These are phyloP conservation scores for Calonectria pauciramosa DNA, from an alignment of 2,329 filamentous ascomycete species.

Conservation along the genomic window DNA sequence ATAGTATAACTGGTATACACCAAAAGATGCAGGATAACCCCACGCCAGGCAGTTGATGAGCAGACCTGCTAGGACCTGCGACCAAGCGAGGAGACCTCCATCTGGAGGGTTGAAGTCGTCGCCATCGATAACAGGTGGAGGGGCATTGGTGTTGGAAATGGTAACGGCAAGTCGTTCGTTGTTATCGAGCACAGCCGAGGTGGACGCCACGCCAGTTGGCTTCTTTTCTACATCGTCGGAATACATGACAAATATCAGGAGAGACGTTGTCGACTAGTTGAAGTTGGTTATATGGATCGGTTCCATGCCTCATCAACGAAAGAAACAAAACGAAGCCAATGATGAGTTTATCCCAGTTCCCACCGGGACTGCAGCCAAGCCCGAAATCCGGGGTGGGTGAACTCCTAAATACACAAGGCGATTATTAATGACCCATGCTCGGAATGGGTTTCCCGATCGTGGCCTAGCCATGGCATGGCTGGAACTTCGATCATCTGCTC, in stretches of 20 bases:
- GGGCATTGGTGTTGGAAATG: slow-evolving; percentile 44
- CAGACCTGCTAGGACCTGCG: slow-evolving; percentile 62
- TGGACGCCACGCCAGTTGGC: slow-evolving; percentile 16
- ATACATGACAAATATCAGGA: slow-evolving; percentile 30
- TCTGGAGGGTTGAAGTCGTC: slow-evolving; percentile 53
- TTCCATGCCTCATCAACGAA: slow-evolving; percentile 23
- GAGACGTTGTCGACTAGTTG: not conserved
- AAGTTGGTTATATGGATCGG: slow-evolving; percentile 10
- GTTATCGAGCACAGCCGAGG: not conserved
- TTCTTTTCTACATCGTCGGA: slow-evolving; percentile 38
- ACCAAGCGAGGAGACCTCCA: slow-evolving; percentile 63
- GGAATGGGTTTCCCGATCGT: not conserved
- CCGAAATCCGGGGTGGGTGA: slow-evolving; percentile 12
- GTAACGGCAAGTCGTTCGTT: slow-evolving; percentile 32
- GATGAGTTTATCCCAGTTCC: not conserved
- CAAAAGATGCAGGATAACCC: slow-evolving; percentile 65
- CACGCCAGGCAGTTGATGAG: slow-evolving; percentile 65
- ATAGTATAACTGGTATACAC: slow-evolving; percentile 67
- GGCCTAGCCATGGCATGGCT: not conserved
- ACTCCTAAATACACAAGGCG: slow-evolving; percentile 35
- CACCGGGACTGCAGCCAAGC: not conserved
- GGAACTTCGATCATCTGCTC: not conserved
- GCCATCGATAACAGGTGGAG: slow-evolving; percentile 36
- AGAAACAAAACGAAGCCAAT: not conserved
- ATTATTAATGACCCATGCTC: slow-evolving; percentile 13